Evolutionary conservation across 495 filamentous ascomycete species (phyloP), one percentile per base, ranked within the genome.

Genomic region (Hyaloscypha variabilis): DNA sequence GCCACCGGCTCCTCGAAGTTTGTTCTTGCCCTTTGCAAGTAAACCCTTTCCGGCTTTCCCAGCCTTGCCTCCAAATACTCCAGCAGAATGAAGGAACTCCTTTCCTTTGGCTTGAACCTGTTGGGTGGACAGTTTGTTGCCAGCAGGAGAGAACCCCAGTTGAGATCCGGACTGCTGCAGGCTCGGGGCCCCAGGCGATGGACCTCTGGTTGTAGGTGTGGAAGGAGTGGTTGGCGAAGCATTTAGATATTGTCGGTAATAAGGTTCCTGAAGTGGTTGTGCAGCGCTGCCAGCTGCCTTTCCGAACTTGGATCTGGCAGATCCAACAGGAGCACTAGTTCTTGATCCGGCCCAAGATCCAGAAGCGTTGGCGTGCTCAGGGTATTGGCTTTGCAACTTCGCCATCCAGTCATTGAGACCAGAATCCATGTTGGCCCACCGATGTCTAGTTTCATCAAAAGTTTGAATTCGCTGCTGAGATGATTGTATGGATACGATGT

Each of bases 11-110:
- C 73, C 82, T 62, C 86, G 85, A 72, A 95, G 85, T 74, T 90
- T 93, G 76, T 83, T 95, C 76, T 88, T 90, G 42, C 93, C 92
- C 73, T 94, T 95, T 64, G 88, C 90, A 74, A 97, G 88, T 58
- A 97, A 74, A 31, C 92, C 93, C 77, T 95, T 96, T 14, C 93
- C 91, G 25, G 91, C 90, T 69, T 89, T 90, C 29, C 83, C 84
- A 25, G 85, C 88, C 72, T 89, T 90, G 23, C 89, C 89, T 66
- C 89, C 86, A 64, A 90, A 78, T 3, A 85, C 77, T 8, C 91
- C 90, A 42, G 93, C 93, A 3, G 87, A 87, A 68, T 94, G 90
- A 64, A 97, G 79, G 4, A 97, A 76, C 60, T 95, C 92, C 73
- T 96, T 97, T 69, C 93, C 88, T 77, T 90, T 91, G 23, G 85